Evolutionary conservation across 805 yeast genomes (phyloP), one percentile per base, ranked within the genome.

Genomic region (Cyberlindnera xishuangbannaensis): DNA sequence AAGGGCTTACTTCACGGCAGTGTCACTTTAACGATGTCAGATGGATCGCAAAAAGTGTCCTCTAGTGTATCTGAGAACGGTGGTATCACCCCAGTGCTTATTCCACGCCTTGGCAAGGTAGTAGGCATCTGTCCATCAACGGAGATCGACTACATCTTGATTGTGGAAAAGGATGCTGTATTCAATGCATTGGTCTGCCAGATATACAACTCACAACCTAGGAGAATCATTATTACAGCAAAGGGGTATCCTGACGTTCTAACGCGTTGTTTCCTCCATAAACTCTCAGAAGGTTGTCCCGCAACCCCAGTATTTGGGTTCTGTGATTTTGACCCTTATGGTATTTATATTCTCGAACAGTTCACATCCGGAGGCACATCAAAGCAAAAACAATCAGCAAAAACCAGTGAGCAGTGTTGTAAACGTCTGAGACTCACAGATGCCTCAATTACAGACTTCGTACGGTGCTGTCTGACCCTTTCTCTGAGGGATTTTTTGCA

Each of bases 291-390:
- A 26, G 19, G 17, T 6, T 24, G 53, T n/a, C 52, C 56, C 2
- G 25, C 36, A 1, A 43, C 60, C 1, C 62, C 63, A 5, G 58
- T 76, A 12, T 44, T 56, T 13, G 73, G 75, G 1, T 58, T 69
- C 39, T 71, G 75, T 17, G 90, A 82, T 53, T 67, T 79, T 18
- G 90, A 82, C 49, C 73, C 82, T 3, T 71, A 76, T 54, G 90
- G 88, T 0, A 48, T 76, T 7, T 62, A 67, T 46, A 82, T 81
- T n/a, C 65, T 70, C 26, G 48, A 61, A 18, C 69, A 66, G 31
- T 78, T 70, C 47, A 51, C 54, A 34, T 30, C 38, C 10, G 55
- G 49, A 16, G 42, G 44, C 12, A 12, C 23, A 9, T 9, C 23
- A 44, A 34, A 11, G 21, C 28, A 14, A 48, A 45, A 16, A 18